Evolutionary conservation across 257 asterid genomes (phyloP), one percentile per base, ranked within the genome.

Genomic region (Primulina huaijiensis): DNA sequence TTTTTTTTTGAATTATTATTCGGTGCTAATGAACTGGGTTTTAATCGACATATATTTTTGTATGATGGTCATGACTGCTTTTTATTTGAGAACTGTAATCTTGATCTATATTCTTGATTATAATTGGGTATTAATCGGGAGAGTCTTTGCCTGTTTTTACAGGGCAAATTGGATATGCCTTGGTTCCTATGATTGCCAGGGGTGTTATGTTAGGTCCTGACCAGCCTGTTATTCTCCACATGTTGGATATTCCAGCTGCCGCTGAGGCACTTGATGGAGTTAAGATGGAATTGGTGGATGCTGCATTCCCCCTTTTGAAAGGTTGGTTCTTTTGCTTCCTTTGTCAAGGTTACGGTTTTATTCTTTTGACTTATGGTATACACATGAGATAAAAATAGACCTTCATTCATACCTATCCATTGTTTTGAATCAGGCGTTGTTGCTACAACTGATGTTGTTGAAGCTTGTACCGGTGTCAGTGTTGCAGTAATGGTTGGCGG

Each of bases 401-500:
- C 46, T 29, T 30, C 56, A 12, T 10, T 72, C 35, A 59, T 1
- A 9, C 10, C 16, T 59, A 6, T 69, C 60, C 10, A 35, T 20
- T 68, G 46, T 77, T 53, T 67, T 76, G 74, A 7, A 37, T 70
- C 84, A 92, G 97, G 98, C 74, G 98, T 92, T 68, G 96, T 92
- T 73, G 98, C 98, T 17, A 90, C 98, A 27, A 90, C 97, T 74
- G 96, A 92, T 79, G 95, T 73, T 37, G 80, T 80, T 65, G 92
- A 89, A 84, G 98, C 92, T 70, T 92, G 98, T 78, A 76, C 87
- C 25, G 98, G 95, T 70, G 97, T 92, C 75, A 89, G 78, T 9
- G 64, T 92, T 72, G 98, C 97, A 57, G 88, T 92, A 16, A 90
- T 92, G 98, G 98, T 92, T 75, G 98, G 97, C 68, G 98, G 98